These are phyloP conservation scores for Fagopyrum esculentum DNA, from an alignment of 148 eudicot genomes.

Conservation along the genomic window DNA sequence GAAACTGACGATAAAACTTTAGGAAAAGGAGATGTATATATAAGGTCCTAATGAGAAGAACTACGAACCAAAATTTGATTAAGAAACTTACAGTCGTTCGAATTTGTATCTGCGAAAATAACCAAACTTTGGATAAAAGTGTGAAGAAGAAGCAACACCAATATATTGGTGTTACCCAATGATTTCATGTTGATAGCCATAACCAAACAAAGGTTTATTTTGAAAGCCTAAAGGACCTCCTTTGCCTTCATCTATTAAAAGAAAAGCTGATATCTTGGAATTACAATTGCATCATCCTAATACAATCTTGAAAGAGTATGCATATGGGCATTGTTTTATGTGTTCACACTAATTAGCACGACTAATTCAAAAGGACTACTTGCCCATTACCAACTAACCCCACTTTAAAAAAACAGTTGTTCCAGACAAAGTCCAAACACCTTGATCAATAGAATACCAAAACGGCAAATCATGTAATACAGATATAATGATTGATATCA, in stretches of 20 bases:
- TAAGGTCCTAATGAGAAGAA: background rate
- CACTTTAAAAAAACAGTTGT: background rate
- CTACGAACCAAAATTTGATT: background rate
- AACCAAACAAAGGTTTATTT: background rate
- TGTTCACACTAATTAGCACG: slow-evolving; percentile 7
- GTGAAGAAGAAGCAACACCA: slow-evolving; percentile 4
- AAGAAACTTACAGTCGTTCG: background rate
- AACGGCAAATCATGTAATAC: background rate
- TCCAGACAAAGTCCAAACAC: slow-evolving; percentile 4
- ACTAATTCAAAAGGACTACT: slow-evolving; percentile 11
- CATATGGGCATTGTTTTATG: background rate
- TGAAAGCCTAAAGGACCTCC: slow-evolving; percentile 2
- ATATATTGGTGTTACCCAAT: background rate
- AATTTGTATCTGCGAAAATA: slow-evolving; percentile 7
- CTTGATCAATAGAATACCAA: background rate
- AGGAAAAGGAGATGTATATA: no score
- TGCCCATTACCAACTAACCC: slow-evolving; percentile 11
- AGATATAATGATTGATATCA: background rate
- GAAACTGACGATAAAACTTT: background rate
- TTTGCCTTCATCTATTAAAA: background rate
- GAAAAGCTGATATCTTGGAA: background rate
- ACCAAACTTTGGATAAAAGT: background rate
- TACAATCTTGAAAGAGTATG: background rate
- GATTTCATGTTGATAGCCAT: background rate
- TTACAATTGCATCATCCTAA: background rate